Conservation (phyloP, 176 grass and related monocot species). For the Zea mays region Zm-B73-REFERENCE-NAM-5.0 NC_050099.1:211693001-211693500, state of each 20-base stretch:
- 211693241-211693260: background rate
- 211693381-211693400: background rate
- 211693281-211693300: background rate
- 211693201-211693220: constrained; percentile 3
- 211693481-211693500: background rate
- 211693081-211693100: background rate
- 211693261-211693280: background rate
- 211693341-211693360: background rate
- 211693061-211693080: constrained; percentile 10
- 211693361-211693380: background rate
- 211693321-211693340: background rate
- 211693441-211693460: background rate
- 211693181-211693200: constrained; percentile 11
- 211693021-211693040: constrained; percentile 77
- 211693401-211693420: background rate
- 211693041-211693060: constrained; percentile 22
- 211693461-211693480: background rate
- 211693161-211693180: background rate
- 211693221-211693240: background rate
- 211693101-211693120: constrained; percentile 1
- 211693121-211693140: constrained; percentile 21
- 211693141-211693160: constrained; percentile 16
- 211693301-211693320: background rate
- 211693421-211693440: background rate
- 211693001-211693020: constrained; percentile 96